These are phyloP conservation scores for Medicago ruthenica DNA, from an alignment of 306 rosid genomes.

Conservation along the genomic window DNA sequence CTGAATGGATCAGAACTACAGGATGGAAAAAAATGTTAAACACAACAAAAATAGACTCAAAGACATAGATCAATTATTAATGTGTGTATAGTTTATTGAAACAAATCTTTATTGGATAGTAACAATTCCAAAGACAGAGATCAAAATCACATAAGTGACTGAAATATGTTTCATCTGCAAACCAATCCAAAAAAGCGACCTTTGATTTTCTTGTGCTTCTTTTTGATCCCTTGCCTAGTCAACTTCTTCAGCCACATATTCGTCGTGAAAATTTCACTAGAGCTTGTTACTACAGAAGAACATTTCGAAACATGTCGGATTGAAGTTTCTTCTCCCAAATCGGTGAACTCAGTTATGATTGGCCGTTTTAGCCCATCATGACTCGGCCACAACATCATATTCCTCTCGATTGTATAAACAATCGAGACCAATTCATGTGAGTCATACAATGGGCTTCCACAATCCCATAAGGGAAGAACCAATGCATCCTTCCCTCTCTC, in stretches of 20 bases:
- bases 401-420: slow-evolving; percentile 64
- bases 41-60: neutral
- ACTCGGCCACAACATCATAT: slow-evolving; percentile 59
- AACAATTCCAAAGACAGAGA: neutral
- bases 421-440: slow-evolving; percentile 69
- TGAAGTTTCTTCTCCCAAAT: neutral
- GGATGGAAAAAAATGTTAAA: no score
- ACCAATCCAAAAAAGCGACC: slow-evolving; percentile 39
- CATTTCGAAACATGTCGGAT: neutral
- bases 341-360: neutral
- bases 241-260: slow-evolving; percentile 39
- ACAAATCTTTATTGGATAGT: no score
- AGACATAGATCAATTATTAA: neutral
- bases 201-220: slow-evolving; percentile 43
- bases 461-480: slow-evolving; percentile 63
- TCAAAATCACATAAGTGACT: neutral
- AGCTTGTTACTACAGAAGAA: slow-evolving; percentile 35
- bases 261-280: slow-evolving; percentile 37
- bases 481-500: slow-evolving; percentile 27
- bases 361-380: slow-evolving; percentile 45
- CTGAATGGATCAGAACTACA: neutral
- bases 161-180: slow-evolving; percentile 32
- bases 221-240: slow-evolving; percentile 20
- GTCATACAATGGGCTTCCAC: slow-evolving; percentile 79
- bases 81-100: no score